Evolutionary conservation across 208 protist genomes (phyloP).

Genomic region (Ichthyophonus hoferi): DNA sequence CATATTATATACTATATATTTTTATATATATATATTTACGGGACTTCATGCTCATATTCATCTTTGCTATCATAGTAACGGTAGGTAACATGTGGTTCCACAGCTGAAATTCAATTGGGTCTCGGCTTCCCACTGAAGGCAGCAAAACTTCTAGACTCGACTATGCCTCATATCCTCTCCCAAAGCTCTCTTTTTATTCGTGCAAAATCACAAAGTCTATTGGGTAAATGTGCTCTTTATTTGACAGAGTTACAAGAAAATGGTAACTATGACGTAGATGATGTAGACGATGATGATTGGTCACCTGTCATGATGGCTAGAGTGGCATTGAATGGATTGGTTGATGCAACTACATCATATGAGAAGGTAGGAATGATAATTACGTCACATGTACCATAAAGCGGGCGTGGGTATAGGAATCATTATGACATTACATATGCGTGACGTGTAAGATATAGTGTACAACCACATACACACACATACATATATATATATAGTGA

Average conservation of each 20-base stretch:
- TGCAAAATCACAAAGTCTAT: background rate
- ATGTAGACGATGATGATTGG: background rate
- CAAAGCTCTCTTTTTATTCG: background rate
- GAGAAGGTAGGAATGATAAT: no score
- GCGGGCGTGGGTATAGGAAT: no score
- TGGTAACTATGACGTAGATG: background rate
- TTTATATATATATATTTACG: background rate
- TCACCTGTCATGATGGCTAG: no score
- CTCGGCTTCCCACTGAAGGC: background rate
- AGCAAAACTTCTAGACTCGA: background rate
- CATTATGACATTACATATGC: no score
- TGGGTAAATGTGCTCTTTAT: background rate
- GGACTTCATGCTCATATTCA: background rate
- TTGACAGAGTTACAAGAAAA: background rate
- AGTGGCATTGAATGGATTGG: no score
- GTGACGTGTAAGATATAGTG: no score
- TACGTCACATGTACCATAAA: no score
- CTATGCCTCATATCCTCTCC: background rate
- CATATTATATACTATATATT: background rate
- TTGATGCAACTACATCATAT: no score
- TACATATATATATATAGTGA: no score
- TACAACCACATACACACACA: no score
- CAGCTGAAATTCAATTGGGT: background rate
- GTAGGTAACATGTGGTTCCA: background rate
- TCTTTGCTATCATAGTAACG: background rate